Evolutionary conservation across 495 filamentous ascomycete genomes (phyloP).

Genomic region (Neurospora tetrasperma): DNA sequence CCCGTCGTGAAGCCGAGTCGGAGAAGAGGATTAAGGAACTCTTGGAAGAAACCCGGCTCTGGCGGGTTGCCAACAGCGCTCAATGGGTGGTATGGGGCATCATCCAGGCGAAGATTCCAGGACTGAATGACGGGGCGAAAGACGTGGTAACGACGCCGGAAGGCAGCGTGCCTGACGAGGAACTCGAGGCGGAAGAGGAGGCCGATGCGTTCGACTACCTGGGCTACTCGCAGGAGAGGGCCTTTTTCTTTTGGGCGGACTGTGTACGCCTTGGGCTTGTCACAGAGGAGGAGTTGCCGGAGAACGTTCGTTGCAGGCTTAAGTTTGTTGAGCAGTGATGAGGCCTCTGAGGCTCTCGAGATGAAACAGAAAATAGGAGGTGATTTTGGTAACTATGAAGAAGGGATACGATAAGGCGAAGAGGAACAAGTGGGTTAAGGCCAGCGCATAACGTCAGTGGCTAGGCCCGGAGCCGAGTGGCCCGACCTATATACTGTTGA

Average conservation of each 20-base stretch:
- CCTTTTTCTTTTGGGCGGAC: slow-evolving; percentile 89
- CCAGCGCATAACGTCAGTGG: background rate
- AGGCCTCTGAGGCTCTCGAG: background rate
- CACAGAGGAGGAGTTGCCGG: slow-evolving; percentile 61
- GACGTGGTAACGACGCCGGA: slow-evolving; percentile 6
- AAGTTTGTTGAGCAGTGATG: slow-evolving; percentile 38
- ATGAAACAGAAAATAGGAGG: background rate
- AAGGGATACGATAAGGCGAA: background rate
- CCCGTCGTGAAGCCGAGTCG: slow-evolving; percentile 42
- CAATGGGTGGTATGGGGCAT: slow-evolving; percentile 97
- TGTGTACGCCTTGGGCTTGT: slow-evolving; percentile 62
- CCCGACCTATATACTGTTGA: background rate
- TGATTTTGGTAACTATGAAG: background rate
- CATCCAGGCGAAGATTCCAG: slow-evolving; percentile 80
- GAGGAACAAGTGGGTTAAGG: background rate
- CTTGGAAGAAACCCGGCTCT: slow-evolving; percentile 66
- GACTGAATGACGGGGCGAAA: slow-evolving; percentile 24
- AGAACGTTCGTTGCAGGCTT: slow-evolving; percentile 43
- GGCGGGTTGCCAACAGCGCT: slow-evolving; percentile 77
- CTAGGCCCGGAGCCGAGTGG: background rate
- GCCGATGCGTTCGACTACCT: slow-evolving; percentile 78
- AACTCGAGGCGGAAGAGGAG: slow-evolving; percentile 36
- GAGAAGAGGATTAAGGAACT: slow-evolving; percentile 58
- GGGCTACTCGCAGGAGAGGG: slow-evolving; percentile 80
- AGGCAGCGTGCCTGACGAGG: slow-evolving; percentile 9